Conservation (phyloP, 495 filamentous ascomycete species). For the Podospora pseudoanserina region DNA sequence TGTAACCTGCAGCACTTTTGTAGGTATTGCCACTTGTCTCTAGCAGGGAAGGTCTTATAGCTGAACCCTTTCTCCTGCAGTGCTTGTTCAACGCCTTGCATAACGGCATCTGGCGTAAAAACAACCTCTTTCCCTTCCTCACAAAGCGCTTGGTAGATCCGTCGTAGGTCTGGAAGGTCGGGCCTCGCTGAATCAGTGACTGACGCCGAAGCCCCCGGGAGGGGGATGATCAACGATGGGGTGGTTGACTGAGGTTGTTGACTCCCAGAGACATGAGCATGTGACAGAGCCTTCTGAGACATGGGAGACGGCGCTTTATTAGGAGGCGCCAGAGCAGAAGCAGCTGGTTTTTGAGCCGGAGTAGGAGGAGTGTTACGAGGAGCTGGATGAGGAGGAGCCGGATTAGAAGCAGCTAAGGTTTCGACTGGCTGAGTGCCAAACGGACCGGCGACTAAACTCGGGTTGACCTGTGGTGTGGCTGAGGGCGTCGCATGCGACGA, state of each 20-base stretch:
- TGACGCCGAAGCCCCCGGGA: background rate
- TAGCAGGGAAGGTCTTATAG: background rate
- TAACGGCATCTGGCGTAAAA: background rate
- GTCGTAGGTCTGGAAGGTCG: background rate
- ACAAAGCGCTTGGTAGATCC: background rate
- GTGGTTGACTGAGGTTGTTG: background rate
- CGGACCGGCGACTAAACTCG: background rate
- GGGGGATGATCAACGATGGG: slow-evolving; percentile 18
- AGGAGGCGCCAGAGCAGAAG: too few relatives aligned
- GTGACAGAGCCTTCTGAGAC: background rate
- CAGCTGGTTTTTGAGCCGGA: too few relatives aligned
- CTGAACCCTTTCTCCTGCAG: background rate
- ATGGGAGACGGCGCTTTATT: background rate
- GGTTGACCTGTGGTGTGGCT: background rate
- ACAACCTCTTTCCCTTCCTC: background rate
- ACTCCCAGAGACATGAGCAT: background rate
- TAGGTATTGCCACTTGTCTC: background rate
- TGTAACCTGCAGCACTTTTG: slow-evolving; percentile 2
- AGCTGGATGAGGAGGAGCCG: too few relatives aligned
- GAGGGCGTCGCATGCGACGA: background rate
- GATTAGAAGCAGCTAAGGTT: background rate
- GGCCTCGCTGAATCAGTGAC: background rate
- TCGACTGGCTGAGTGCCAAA: background rate
- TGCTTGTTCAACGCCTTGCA: background rate
- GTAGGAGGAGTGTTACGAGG: too few relatives aligned